Conservation (phyloP, 768 basidiomycete genomes). For the Suillus subalutaceus region DNA sequence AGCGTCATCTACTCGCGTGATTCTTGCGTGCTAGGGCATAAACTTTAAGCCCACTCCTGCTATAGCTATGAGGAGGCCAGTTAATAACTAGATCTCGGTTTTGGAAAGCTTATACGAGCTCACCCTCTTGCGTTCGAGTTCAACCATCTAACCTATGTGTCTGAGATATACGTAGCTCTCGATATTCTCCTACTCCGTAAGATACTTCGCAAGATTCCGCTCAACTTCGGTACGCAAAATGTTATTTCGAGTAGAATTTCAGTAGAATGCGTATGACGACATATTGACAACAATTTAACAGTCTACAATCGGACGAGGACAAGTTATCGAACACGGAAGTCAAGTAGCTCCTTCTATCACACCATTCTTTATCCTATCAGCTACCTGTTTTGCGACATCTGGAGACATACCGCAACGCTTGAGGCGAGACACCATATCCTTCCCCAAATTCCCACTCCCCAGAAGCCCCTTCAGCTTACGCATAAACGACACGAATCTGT, state of each 20-base stretch:
- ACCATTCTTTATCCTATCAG: too few species aligned
- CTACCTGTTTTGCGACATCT: conserved; percentile 27
- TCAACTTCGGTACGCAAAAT: not conserved
- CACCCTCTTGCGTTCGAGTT: too few species aligned
- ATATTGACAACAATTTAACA: not conserved
- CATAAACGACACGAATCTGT: conserved; percentile 15
- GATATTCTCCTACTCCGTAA: too few species aligned
- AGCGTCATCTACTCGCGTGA: too few species aligned
- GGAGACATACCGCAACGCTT: conserved; percentile 27
- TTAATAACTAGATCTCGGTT: too few species aligned
- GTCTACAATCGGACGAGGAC: not conserved
- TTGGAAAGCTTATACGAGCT: too few species aligned
- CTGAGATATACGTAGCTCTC: not conserved
- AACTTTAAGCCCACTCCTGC: conserved; percentile 6
- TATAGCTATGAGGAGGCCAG: too few species aligned
- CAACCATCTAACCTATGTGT: too few species aligned
- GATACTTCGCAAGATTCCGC: too few species aligned
- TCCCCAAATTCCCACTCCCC: conserved; percentile 15
- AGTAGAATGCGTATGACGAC: not conserved
- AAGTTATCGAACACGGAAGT: not conserved
- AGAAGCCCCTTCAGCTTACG: conserved; percentile 21
- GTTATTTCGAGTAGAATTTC: not conserved
- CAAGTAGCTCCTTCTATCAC: not conserved
- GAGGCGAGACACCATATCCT: conserved; percentile 23
- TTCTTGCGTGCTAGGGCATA: conserved; percentile 14